Evolutionary conservation across 1,284 basidiomycete genomes (phyloP).

Genomic region (Ustilago hordei): DNA sequence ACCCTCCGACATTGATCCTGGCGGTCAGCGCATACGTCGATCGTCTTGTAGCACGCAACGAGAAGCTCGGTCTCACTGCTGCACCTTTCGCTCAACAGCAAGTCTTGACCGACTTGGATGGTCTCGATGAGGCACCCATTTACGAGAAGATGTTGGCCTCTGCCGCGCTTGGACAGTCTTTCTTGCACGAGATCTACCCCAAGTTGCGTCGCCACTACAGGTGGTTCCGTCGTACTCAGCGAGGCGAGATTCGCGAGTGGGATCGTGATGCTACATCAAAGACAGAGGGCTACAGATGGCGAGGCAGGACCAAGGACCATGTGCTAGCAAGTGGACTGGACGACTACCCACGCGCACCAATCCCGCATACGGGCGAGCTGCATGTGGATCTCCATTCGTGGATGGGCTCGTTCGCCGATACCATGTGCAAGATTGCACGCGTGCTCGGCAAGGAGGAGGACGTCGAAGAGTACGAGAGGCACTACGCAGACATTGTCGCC

Average conservation of each 20-base stretch:
- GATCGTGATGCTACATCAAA: constrained; percentile 82
- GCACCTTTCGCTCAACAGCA: constrained; percentile 23
- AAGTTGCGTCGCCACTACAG: constrained; percentile 89
- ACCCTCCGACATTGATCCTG: constrained; percentile 92
- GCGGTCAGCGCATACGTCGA: constrained; percentile 87
- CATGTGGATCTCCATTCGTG: constrained; percentile 92
- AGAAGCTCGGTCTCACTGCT: constrained; percentile 28
- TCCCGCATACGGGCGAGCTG: constrained; percentile 88
- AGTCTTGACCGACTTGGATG: constrained; percentile 14
- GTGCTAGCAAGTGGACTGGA: constrained; percentile 94
- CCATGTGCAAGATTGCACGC: constrained; percentile 61
- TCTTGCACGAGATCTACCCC: constrained; percentile 82
- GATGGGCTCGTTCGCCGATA: constrained; percentile 81
- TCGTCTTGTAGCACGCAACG: constrained; percentile 74
- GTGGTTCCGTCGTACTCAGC: constrained; percentile 93
- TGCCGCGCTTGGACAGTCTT: constrained; percentile 74
- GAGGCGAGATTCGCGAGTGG: constrained; percentile 87
- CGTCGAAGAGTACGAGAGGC: constrained; percentile 78
- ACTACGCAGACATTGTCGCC: constrained; percentile 81
- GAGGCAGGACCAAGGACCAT: constrained; percentile 86
- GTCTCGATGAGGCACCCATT: constrained; percentile 24
- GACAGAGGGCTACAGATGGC: constrained; percentile 91
- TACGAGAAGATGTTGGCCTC: constrained; percentile 40
- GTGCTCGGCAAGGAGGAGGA: constrained; percentile 83
- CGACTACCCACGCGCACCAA: constrained; percentile 86